These are phyloP conservation scores for Scleroderma bovista DNA, from an alignment of 768 basidiomycete genomes.

Conservation along the genomic window DNA sequence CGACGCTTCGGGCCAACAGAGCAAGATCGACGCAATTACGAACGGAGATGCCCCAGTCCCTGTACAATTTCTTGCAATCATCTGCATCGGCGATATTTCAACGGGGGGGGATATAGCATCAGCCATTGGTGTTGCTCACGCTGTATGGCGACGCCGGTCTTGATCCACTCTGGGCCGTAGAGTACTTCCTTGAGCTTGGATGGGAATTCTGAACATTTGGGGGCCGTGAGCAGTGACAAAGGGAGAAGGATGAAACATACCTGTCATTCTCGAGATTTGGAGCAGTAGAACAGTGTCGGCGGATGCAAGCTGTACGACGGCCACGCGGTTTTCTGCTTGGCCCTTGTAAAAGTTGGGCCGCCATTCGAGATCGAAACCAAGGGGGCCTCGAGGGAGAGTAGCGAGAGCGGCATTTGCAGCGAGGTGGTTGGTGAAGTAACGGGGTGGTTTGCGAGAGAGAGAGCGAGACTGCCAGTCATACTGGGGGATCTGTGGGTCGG, in stretches of 20 bases:
- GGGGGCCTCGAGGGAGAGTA: slow-evolving; percentile 17
- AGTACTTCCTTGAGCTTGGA: slow-evolving; percentile 46
- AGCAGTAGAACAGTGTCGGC: slow-evolving; percentile 51
- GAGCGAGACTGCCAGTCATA: not conserved
- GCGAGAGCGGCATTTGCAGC: slow-evolving; percentile 18
- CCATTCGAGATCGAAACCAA: slow-evolving; percentile 83
- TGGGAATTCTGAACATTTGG: slow-evolving; percentile 53
- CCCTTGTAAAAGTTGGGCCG: slow-evolving; percentile 55
- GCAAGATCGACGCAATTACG: slow-evolving; percentile 63
- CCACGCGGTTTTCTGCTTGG: slow-evolving; percentile 55
- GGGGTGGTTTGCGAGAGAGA: no score
- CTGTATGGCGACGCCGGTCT: slow-evolving; percentile 74
- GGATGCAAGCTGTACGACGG: slow-evolving; percentile 69
- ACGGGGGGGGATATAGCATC: not conserved
- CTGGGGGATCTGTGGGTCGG: not conserved
- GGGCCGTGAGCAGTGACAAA: not conserved
- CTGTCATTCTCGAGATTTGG: slow-evolving; percentile 57
- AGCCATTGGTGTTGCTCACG: slow-evolving; percentile 31
- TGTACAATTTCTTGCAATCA: slow-evolving; percentile 63
- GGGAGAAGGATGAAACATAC: slow-evolving; percentile 19
- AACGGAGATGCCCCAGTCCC: slow-evolving; percentile 35
- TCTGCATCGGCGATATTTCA: slow-evolving; percentile 33
- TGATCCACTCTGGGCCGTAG: slow-evolving; percentile 46
- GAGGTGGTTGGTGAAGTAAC: slow-evolving; percentile 30
- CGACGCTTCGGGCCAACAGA: slow-evolving; percentile 63